Conservation (phyloP, 75 land plant genomes). For the Adiantum capillusveneris region DNA sequence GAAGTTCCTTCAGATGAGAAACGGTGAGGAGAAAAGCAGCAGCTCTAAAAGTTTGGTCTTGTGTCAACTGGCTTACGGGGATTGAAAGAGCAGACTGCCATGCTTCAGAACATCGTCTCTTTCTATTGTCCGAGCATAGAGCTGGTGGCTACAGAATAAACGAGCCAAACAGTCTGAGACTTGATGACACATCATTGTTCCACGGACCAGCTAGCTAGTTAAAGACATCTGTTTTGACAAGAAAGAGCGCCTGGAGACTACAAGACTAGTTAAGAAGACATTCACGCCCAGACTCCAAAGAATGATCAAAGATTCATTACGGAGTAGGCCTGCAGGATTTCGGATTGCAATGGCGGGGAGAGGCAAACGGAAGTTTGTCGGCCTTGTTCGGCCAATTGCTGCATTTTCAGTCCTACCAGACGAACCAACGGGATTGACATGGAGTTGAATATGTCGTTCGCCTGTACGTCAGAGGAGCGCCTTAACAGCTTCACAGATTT, state of each 20-base stretch:
- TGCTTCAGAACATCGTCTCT: not conserved
- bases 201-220: no score
- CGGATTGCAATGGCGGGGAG: not conserved
- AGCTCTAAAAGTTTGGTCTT: no score
- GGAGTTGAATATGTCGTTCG: not conserved
- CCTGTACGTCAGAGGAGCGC: not conserved
- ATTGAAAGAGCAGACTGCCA: not conserved
- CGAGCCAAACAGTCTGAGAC: no score
- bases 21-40: no score
- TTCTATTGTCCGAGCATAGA: no score
- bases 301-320: not conserved
- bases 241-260: no score
- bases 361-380: not conserved
- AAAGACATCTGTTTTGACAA: no score
- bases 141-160: no score
- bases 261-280: not conserved
- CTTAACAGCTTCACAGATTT: not conserved
- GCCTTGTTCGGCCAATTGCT: not conserved
- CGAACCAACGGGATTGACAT: not conserved
- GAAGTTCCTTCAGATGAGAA: no score
- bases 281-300: not conserved
- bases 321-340: not conserved
- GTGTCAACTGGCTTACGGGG: no score
- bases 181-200: no score
- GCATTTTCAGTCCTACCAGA: not conserved